Evolutionary conservation across 208 protist species (phyloP).

Genomic region (Trypanosoma conorhini): DNA sequence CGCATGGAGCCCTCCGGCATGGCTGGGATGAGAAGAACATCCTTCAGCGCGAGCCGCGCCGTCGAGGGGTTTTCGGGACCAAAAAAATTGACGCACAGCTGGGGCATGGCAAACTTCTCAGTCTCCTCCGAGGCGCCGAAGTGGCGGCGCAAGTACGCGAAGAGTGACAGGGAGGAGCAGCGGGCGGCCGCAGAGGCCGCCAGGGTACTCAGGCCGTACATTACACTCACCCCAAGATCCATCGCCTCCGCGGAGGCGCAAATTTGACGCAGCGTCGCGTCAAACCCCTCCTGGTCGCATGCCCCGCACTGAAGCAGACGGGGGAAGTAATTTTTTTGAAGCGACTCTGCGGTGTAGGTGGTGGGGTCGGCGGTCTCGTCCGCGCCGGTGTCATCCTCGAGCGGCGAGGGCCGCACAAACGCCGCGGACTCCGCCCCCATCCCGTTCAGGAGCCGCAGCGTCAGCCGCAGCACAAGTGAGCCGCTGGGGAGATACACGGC

Average conservation of each 20-base stretch:
- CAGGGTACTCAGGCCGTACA: slow-evolving; percentile 56
- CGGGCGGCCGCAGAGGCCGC: slow-evolving; percentile 49
- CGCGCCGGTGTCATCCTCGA: neutral
- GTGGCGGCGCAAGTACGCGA: slow-evolving; percentile 32
- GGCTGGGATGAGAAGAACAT: slow-evolving; percentile 20
- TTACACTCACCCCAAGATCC: slow-evolving; percentile 6
- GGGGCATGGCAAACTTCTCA: slow-evolving; percentile 32
- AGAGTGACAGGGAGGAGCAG: slow-evolving; percentile 35
- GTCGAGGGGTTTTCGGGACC: slow-evolving; percentile 23
- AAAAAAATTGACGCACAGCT: slow-evolving; percentile 41
- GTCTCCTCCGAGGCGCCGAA: neutral
- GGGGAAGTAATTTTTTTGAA: slow-evolving; percentile 34
- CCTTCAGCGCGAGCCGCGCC: slow-evolving; percentile 17
- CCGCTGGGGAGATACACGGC: slow-evolving; percentile 10
- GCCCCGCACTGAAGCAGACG: slow-evolving; percentile 11
- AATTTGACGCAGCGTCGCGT: slow-evolving; percentile 5
- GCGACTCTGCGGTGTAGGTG: slow-evolving; percentile 1
- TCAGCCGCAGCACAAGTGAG: slow-evolving; percentile 3
- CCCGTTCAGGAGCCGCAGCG: slow-evolving; percentile 21
- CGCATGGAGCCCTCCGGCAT: slow-evolving; percentile 25
- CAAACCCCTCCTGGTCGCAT: slow-evolving; percentile 15
- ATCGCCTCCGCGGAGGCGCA: neutral
- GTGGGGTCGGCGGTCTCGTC: neutral
- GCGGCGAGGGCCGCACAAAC: neutral
- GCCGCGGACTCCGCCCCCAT: slow-evolving; percentile 20